Evolutionary conservation across 1,139 yeast genomes (phyloP).

Genomic region (Taiozyma onychis): DNA sequence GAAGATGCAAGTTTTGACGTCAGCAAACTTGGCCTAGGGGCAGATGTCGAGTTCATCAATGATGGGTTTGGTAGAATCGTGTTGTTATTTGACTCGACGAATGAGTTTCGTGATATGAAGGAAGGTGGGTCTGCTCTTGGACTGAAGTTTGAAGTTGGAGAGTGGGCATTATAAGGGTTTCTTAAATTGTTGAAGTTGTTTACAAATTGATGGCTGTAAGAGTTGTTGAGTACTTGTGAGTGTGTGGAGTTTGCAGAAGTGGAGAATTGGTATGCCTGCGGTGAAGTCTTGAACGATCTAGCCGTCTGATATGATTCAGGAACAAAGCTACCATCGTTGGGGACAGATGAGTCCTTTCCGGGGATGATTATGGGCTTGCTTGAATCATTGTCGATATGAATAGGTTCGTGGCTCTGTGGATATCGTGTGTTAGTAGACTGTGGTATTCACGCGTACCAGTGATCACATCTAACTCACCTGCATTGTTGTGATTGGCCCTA

Average conservation of each 20-base stretch:
- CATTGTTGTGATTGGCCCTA: neutral
- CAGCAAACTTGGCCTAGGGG: constrained; percentile 24
- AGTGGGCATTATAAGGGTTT: constrained; percentile 14
- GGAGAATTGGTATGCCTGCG: constrained; percentile 17
- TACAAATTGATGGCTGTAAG: constrained; percentile 14
- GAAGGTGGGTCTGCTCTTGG: constrained; percentile 18
- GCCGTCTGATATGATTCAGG: constrained; percentile 24
- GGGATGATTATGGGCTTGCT: constrained; percentile 25
- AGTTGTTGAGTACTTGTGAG: constrained; percentile 14
- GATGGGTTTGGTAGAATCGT: constrained; percentile 1
- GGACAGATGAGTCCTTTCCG: constrained; percentile 17
- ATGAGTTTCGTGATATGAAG: constrained; percentile 6
- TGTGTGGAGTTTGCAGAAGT: constrained; percentile 20
- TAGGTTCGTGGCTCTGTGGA: constrained; percentile 7
- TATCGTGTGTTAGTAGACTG: neutral
- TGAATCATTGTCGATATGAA: constrained; percentile 16
- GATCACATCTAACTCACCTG: constrained; percentile 1
- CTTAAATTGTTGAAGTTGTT: constrained; percentile 17
- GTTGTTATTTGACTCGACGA: constrained; percentile 1
- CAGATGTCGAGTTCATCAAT: constrained; percentile 5
- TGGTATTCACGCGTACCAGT: neutral
- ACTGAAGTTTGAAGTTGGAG: constrained; percentile 19
- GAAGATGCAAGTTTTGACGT: constrained; percentile 26
- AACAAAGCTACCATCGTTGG: constrained; percentile 4
- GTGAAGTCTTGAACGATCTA: constrained; percentile 16